Evolutionary conservation across 140 eudicot genomes (phyloP), one percentile per base, ranked within the genome.

Genomic region (Cichorium intybus): DNA sequence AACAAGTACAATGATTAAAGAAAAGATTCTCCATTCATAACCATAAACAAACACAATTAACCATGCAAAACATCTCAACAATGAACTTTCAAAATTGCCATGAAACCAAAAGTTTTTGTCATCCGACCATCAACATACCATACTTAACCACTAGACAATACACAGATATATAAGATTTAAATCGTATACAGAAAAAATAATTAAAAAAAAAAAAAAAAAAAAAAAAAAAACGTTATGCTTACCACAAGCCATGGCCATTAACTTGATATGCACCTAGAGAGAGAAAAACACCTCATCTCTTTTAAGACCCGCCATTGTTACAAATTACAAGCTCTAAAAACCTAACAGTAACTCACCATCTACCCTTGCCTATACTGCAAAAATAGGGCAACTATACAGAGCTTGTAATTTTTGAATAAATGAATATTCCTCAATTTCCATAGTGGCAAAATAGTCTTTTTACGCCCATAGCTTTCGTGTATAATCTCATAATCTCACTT

Each of bases 341-440:
- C 55, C 73, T 52, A 50, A 37, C 51, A 65, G 24, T 54, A 72
- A 37, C 24, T 28, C 10, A 54, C 66, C 72, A 57, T 48, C 62
- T 48, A 37, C 62, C 41, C 9, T 73, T 73, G 73, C 45, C 60
- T 73, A 73, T 43, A 28, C 73, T 64, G 68, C 73, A 75, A 75
- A 75, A 75, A 67, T 51, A 75, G 45, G 7, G 41, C 62, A 66
- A 34, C 74, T 66, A 43, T 74, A 66, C 79, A 74, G 63, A 66
- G 62, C 75, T 67, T 41, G 70, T 22, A 68, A 66, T 23, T 21
- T 28, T 60, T 20, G 20, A 75, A 66, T 50, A 59, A 66, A 34
- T 62, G 28, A 47, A 59, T 59, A 49, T 10, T 60, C 70, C 26
- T 68, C 64, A 75, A 59, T 75, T 66, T 66, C 60, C 15, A 15